Conservation (phyloP, 2,329 filamentous ascomycete genomes). For the Talaromyces sp. region DNA sequence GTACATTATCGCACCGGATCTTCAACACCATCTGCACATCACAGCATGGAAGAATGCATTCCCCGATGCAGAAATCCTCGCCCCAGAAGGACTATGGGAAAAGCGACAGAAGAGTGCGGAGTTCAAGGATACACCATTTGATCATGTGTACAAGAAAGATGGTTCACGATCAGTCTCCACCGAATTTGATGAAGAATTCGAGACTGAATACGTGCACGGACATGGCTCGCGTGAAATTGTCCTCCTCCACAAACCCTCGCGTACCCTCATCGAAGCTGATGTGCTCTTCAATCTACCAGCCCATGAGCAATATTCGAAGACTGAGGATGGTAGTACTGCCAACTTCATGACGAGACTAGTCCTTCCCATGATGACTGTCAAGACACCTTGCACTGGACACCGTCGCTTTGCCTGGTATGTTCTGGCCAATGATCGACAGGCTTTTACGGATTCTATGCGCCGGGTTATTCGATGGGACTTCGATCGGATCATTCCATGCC, state of each 20-base stretch:
- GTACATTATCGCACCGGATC: constrained; percentile 85
- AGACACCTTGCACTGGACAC: constrained; percentile 68
- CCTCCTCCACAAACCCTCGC: constrained; percentile 78
- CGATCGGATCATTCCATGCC: constrained; percentile 82
- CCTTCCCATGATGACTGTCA: constrained; percentile 57
- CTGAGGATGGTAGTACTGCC: constrained; percentile 56
- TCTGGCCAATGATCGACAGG: constrained; percentile 61
- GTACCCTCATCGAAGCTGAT: constrained; percentile 84
- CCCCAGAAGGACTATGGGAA: constrained; percentile 78
- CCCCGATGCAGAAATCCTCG: constrained; percentile 78
- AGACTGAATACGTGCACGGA: constrained; percentile 78
- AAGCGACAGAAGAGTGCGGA: constrained; percentile 68
- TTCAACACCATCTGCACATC: constrained; percentile 94
- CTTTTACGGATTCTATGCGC: constrained; percentile 70
- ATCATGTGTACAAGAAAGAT: constrained; percentile 66
- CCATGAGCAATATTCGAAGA: constrained; percentile 75
- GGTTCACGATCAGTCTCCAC: constrained; percentile 62
- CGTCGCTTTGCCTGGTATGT: constrained; percentile 83
- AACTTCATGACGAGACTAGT: constrained; percentile 65
- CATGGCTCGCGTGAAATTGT: constrained; percentile 87
- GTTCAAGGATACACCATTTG: constrained; percentile 64
- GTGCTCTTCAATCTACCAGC: constrained; percentile 89
- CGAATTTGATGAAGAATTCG: constrained; percentile 86
- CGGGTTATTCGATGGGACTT: constrained; percentile 82
- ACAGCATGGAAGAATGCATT: constrained; percentile 80